These are phyloP conservation scores for Cyberlindnera meyerae DNA, from an alignment of 805 yeast species.

Conservation along the genomic window DNA sequence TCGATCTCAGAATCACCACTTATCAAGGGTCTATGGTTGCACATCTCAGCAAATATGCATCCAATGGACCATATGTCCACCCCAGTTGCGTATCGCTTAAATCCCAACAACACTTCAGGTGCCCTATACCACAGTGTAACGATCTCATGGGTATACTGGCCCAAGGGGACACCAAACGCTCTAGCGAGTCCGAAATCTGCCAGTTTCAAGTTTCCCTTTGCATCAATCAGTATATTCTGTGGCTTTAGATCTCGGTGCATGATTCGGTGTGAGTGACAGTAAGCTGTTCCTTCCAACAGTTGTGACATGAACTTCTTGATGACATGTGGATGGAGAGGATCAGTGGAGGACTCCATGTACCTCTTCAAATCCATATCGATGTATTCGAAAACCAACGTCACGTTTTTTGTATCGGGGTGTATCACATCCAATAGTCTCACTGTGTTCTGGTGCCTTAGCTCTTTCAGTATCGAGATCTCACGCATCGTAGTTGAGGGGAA, in stretches of 20 bases:
- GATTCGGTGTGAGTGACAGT: constrained; percentile 92
- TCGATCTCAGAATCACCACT: constrained; percentile 98
- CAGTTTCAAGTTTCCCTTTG: constrained; percentile 87
- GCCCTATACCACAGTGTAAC: constrained; percentile 98
- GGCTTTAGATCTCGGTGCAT: constrained; percentile 96
- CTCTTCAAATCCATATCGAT: constrained; percentile 92
- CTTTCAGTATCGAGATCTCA: constrained; percentile 91
- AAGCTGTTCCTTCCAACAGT: constrained; percentile 84
- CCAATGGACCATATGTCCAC: constrained; percentile 99
- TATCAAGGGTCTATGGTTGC: constrained; percentile 87
- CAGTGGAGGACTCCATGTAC: constrained; percentile 95
- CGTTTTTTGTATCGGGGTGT: constrained; percentile 88
- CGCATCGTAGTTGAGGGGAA: constrained; percentile 98
- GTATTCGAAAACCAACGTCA: constrained; percentile 89
- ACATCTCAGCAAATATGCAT: constrained; percentile 97
- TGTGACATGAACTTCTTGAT: constrained; percentile 92
- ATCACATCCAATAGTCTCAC: constrained; percentile 90
- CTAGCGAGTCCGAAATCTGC: constrained; percentile 95
- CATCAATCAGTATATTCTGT: constrained; percentile 89
- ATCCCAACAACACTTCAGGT: constrained; percentile 93
- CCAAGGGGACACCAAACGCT: constrained; percentile 94
- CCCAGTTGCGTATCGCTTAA: constrained; percentile 95
- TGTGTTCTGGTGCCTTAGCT: constrained; percentile 88
- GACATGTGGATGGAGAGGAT: constrained; percentile 84
- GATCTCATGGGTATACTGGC: constrained; percentile 97